Conservation (phyloP, 805 yeast genomes). For the Helenozyma baotianmanensis region DNA sequence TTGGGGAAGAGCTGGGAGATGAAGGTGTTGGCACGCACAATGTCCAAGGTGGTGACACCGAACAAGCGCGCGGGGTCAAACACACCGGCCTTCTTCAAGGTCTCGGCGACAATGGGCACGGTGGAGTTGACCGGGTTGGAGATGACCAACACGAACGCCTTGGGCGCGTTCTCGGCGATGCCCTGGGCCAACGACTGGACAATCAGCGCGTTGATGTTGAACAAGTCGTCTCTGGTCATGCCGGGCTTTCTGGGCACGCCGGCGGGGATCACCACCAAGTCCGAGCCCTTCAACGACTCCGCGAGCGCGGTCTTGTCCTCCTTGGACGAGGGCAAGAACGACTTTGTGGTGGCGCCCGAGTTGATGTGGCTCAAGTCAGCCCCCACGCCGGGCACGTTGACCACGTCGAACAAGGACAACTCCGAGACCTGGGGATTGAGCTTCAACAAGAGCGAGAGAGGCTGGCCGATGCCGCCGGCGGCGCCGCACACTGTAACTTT, state of each 20-base stretch:
- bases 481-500: conserved; percentile 89
- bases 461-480: conserved; percentile 94
- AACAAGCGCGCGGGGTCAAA: conserved; percentile 70
- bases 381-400: conserved; percentile 80
- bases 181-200: conserved; percentile 70
- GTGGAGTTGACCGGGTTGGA: conserved; percentile 94
- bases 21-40: conserved; percentile 83
- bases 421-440: conserved; percentile 58
- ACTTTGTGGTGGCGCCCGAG: conserved; percentile 56
- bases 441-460: conserved; percentile 76
- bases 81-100: conserved; percentile 61
- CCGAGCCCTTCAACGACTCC: conserved; percentile 40
- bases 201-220: conserved; percentile 79
- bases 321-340: conserved; percentile 55
- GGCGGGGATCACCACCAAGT: conserved; percentile 65
- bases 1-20: conserved; percentile 50
- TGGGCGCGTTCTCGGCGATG: conserved; percentile 67
- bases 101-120: conserved; percentile 83
- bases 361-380: conserved; percentile 84
- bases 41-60: conserved; percentile 87
- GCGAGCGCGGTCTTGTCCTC: conserved; percentile 45
- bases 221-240: conserved; percentile 87
- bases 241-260: conserved; percentile 95
- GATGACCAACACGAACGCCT: conserved; percentile 74
- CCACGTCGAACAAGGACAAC: conserved; percentile 80